Evolutionary conservation across 768 basidiomycete species (phyloP).

Genomic region (Astraeus odoratus): DNA sequence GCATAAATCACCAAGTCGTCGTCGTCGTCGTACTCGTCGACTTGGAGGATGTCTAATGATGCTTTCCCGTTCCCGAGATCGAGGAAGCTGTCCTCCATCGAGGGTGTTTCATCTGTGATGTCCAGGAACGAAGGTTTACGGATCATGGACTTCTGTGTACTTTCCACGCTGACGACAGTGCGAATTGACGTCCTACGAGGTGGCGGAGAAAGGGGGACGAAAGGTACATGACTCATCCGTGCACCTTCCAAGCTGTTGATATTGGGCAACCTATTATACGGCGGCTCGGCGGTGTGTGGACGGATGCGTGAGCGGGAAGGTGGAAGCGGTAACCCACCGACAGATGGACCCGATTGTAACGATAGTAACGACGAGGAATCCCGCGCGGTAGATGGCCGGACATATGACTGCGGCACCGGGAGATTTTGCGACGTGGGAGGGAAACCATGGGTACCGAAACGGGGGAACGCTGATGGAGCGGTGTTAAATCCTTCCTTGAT

Average conservation of each 20-base stretch:
- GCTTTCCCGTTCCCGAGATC: constrained; percentile 32
- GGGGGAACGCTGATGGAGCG: constrained; percentile 22
- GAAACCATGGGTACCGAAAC: constrained; percentile 13
- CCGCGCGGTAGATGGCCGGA: constrained; percentile 34
- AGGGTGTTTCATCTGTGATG: constrained; percentile 37
- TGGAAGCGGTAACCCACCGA: constrained; percentile 42
- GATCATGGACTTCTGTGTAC: constrained; percentile 47
- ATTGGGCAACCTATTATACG: background rate
- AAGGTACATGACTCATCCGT: constrained; percentile 24
- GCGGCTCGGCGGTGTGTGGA: constrained; percentile 9
- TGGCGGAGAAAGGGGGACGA: constrained; percentile 33
- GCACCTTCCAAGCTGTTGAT: background rate
- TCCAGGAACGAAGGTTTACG: constrained; percentile 69
- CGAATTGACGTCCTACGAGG: background rate
- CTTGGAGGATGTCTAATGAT: constrained; percentile 34
- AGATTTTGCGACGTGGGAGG: constrained; percentile 13
- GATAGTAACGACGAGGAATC: constrained; percentile 16
- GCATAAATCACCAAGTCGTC: constrained; percentile 21
- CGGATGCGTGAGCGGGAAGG: constrained; percentile 33
- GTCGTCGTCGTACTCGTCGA: constrained; percentile 34
- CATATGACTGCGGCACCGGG: constrained; percentile 13
- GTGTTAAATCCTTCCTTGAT: constrained; percentile 21
- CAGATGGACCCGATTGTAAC: constrained; percentile 25
- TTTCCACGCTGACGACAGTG: constrained; percentile 22
- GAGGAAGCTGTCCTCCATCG: constrained; percentile 32